Evolutionary conservation across 495 filamentous ascomycete species (phyloP).

Genomic region (Barbatosphaeria neglecta): DNA sequence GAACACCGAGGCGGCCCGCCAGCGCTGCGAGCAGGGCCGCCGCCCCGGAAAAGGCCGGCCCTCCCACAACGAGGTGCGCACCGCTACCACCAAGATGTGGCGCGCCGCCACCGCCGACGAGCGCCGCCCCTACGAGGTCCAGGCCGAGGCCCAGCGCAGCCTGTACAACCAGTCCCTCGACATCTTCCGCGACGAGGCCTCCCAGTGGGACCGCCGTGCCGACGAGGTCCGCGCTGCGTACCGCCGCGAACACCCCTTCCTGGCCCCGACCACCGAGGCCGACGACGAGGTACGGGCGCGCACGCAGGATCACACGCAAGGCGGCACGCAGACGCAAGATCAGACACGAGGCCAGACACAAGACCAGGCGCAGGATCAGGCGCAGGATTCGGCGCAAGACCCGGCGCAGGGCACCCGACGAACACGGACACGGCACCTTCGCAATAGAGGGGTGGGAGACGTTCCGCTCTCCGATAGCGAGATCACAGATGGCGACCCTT

Average conservation of each 20-base stretch:
- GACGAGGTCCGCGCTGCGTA: constrained; percentile 48
- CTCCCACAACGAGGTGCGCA: constrained; percentile 69
- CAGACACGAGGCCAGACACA: too few species aligned
- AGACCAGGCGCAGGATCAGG: too few species aligned
- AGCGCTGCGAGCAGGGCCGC: constrained; percentile 55
- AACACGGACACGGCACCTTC: too few species aligned
- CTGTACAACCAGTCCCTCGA: constrained; percentile 44
- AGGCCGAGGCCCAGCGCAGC: constrained; percentile 55
- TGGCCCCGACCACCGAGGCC: neutral
- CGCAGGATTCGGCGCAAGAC: too few species aligned
- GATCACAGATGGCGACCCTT: too few species aligned
- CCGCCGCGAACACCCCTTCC: constrained; percentile 42
- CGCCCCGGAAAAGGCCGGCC: constrained; percentile 53
- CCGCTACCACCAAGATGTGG: constrained; percentile 81
- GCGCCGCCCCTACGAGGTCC: constrained; percentile 63
- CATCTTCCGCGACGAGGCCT: constrained; percentile 44
- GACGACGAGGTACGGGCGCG: too few species aligned
- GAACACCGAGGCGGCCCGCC: constrained; percentile 63
- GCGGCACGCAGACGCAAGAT: too few species aligned
- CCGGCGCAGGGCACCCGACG: too few species aligned
- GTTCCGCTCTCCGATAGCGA: too few species aligned
- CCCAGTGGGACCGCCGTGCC: constrained; percentile 60
- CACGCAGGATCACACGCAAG: too few species aligned
- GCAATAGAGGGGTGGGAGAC: too few species aligned
- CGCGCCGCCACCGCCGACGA: constrained; percentile 55